Evolutionary conservation across 1,139 yeast genomes (phyloP), one percentile per base, ranked within the genome.

Genomic region (Yamadazyma friedrichii): DNA sequence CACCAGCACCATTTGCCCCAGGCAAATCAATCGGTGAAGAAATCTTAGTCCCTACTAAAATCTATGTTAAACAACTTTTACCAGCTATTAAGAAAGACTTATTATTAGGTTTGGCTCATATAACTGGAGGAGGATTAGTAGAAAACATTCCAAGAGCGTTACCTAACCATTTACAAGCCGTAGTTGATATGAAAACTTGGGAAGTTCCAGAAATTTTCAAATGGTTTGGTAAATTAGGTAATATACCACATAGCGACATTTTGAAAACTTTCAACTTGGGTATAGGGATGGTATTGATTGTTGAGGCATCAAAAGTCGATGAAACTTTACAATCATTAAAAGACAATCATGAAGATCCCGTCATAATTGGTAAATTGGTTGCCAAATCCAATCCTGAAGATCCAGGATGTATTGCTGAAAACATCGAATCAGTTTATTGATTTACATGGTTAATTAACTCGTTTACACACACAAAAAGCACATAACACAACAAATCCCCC

Each of bases 61-160:
- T 94, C 50, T 94, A 94, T 64, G 98, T 94, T 51, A 91, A 88
- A 65, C 95, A 91, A 55, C 67, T 93, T 45, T 74, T 93, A 51
- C 85, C 88, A 42, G 80, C 88, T 5, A 77, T 91, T 49, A 77
- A 76, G 55, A 70, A 84, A 57, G 83, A 76, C 36, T 70, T 85
- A 46, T 62, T 93, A 42, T 74, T 88, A 44, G 99, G 97, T 46
- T 76, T 94, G 61, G 96, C 98, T 5, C 96, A 94, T 61, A 93
- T 94, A 55, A 94, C 99, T 17, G 99, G 99, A 46, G 99, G 99
- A 43, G 99, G 99, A 44, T 75, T 94, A 39, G 84, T 93, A 29
- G 99, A 94, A 65, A 94, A 94, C 64, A 82, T 93, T 44, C 99
- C 99, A 42, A 82, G 99, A 61, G 94, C 96, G 22, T 73, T 94